phyloP scores from a whole-genome alignment of 2,329 filamentous ascomycete species.

The Pseudocercospora cruenta region DNA sequence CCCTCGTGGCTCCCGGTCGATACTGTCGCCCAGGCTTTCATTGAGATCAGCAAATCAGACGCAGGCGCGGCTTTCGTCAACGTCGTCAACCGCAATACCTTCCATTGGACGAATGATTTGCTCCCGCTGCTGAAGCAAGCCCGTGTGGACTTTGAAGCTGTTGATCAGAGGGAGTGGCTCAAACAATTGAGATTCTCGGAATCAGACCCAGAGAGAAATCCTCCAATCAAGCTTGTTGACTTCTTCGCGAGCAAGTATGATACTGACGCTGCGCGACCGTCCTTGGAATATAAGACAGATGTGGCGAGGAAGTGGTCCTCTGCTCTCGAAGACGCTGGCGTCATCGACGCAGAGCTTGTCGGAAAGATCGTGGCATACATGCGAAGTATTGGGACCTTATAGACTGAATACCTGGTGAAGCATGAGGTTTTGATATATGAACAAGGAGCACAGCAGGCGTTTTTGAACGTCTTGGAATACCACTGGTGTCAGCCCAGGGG shows the following conservation, averaged over 20 bases:
- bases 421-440: not conserved
- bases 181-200: slow-evolving; percentile 50
- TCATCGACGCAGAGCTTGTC: slow-evolving; percentile 8
- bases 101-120: slow-evolving; percentile 58
- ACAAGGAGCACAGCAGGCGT: not conserved
- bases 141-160: slow-evolving; percentile 50
- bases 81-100: slow-evolving; percentile 50
- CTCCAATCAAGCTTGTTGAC: slow-evolving; percentile 39
- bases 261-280: slow-evolving; percentile 3
- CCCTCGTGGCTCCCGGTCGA: slow-evolving; percentile 52
- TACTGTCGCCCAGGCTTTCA: slow-evolving; percentile 43
- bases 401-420: not conserved
- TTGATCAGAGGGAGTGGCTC: slow-evolving; percentile 53
- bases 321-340: slow-evolving; percentile 1
- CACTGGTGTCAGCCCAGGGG: not conserved
- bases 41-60: slow-evolving; percentile 38
- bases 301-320: slow-evolving; percentile 3
- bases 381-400: slow-evolving; percentile 12
- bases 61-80: slow-evolving; percentile 32
- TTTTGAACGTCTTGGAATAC: not conserved
- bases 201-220: slow-evolving; percentile 39
- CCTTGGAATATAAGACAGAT: slow-evolving; percentile 4
- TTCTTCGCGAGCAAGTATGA: slow-evolving; percentile 39
- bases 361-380: slow-evolving; percentile 18
- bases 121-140: slow-evolving; percentile 54